Conservation (phyloP, 805 yeast genomes). For the Wickerhamomyces bisporus region DNA sequence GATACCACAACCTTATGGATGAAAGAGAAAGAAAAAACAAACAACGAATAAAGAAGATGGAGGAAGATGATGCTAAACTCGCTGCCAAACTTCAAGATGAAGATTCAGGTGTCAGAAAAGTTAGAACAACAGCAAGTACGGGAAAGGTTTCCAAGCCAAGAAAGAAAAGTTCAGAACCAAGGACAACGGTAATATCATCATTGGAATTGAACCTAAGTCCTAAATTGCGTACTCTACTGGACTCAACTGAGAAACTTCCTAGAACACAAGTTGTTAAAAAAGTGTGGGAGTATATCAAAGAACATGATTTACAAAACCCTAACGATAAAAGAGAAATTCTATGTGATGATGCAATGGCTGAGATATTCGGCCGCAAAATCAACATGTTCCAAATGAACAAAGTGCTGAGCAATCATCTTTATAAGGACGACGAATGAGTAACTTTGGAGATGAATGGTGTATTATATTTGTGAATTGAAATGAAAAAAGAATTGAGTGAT, state of each 20-base stretch:
- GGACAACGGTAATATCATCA: slow-evolving; percentile 27
- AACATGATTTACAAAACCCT: slow-evolving; percentile 59
- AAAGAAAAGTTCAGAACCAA: slow-evolving; percentile 16
- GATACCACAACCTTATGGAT: slow-evolving; percentile 47
- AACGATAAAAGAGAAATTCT: slow-evolving; percentile 56
- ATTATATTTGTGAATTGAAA: too few relatives aligned
- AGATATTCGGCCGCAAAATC: slow-evolving; percentile 55
- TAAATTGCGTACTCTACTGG: slow-evolving; percentile 46
- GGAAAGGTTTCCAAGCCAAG: slow-evolving; percentile 8
- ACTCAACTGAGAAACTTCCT: slow-evolving; percentile 36
- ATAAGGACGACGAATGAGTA: slow-evolving; percentile 26
- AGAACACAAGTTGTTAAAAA: slow-evolving; percentile 67
- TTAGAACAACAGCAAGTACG: slow-evolving; percentile 10
- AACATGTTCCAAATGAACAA: slow-evolving; percentile 57
- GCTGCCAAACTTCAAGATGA: slow-evolving; percentile 43
- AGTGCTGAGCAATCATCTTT: slow-evolving; percentile 46
- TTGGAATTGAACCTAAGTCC: slow-evolving; percentile 45
- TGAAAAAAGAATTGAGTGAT: too few relatives aligned
- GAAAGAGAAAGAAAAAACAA: slow-evolving; percentile 30
- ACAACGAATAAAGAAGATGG: slow-evolving; percentile 32
- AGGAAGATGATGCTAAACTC: slow-evolving; percentile 43
- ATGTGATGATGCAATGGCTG: slow-evolving; percentile 54
- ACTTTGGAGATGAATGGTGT: background rate
- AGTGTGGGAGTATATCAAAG: slow-evolving; percentile 69
- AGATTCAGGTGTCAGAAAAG: slow-evolving; percentile 15